phyloP scores from a whole-genome alignment of 192 early-diverging fungal genomes.

The Umbelopsis ramanniana region DNA sequence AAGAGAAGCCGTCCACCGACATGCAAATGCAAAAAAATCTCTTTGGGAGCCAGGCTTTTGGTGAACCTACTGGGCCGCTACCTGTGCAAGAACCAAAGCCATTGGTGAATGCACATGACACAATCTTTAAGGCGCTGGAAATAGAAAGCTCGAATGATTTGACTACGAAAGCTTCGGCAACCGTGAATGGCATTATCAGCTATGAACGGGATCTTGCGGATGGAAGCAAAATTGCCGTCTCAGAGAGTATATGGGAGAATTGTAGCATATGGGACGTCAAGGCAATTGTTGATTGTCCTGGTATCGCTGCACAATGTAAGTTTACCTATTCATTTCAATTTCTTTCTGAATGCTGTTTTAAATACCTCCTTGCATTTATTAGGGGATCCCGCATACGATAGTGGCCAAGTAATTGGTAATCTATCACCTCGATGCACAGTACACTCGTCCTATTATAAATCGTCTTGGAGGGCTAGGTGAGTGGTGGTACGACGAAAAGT shows the following conservation, averaged over 20 bases:
- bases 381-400: constrained; percentile 8
- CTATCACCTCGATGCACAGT: constrained; percentile 16
- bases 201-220: not conserved
- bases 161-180: not conserved
- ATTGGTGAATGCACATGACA: not conserved
- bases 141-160: not conserved
- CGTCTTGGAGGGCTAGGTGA: constrained; percentile 4
- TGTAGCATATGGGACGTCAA: constrained; percentile 58
- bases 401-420: constrained; percentile 7
- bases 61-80: not conserved
- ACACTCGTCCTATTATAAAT: not conserved
- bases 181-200: not conserved
- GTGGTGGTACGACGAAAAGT: not conserved
- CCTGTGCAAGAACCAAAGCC: not conserved
- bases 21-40: not conserved
- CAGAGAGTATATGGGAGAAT: constrained; percentile 42
- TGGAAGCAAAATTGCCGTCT: not conserved
- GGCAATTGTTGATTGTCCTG: constrained; percentile 45
- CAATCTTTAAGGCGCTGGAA: not conserved
- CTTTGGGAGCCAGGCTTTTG: not conserved
- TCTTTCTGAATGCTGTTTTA: not conserved
- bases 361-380: not conserved
- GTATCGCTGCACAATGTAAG: not conserved
- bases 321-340: not conserved
- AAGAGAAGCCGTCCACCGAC: not conserved